A percentile compares a stretch with the other conserved stretches of the same genome.
These are phyloP conservation scores for Aspergillus chevalieri DNA, from an alignment of 2,329 filamentous ascomycete genomes.

Conservation along the genomic window DNA sequence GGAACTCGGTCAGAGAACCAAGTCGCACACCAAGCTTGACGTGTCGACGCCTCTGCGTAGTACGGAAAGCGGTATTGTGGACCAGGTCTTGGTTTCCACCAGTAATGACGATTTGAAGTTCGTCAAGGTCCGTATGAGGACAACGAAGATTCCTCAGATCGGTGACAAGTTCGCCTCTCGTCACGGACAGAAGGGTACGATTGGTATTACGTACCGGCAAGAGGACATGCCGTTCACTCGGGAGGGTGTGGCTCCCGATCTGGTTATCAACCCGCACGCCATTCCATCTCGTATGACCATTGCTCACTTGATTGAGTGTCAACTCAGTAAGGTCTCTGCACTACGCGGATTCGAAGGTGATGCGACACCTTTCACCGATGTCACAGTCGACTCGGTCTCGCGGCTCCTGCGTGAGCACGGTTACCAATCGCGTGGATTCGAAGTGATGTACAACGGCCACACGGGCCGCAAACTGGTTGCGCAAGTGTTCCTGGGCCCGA, in stretches of 20 bases:
- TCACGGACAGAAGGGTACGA: constrained; percentile 98
- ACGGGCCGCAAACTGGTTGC: constrained; percentile 89
- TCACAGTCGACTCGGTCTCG: constrained; percentile 91
- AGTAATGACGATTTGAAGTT: constrained; percentile 92
- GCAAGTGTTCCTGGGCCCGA: constrained; percentile 94
- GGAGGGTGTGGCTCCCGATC: constrained; percentile 85
- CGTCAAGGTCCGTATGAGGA: constrained; percentile 94
- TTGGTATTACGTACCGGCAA: constrained; percentile 94
- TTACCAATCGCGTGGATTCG: constrained; percentile 94
- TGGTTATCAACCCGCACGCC: constrained; percentile 99
- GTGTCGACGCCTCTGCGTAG: constrained; percentile 90
- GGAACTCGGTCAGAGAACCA: constrained; percentile 86
- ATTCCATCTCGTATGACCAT: constrained; percentile 99
- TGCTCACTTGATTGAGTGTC: constrained; percentile 98
- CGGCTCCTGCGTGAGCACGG: constrained; percentile 78
- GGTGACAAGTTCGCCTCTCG: constrained; percentile 99
- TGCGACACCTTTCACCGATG: constrained; percentile 94
- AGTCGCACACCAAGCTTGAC: constrained; percentile 85
- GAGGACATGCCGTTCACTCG: constrained; percentile 98
- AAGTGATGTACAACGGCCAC: constrained; percentile 98
- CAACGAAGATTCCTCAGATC: constrained; percentile 96
- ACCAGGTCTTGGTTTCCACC: constrained; percentile 87
- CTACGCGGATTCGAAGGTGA: constrained; percentile 94
- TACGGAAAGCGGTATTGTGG: constrained; percentile 94
- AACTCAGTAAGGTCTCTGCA: constrained; percentile 91